Base-by-base conservation (phyloP, 805 yeast species). In the Wickerhamiella galacta region DNA sequence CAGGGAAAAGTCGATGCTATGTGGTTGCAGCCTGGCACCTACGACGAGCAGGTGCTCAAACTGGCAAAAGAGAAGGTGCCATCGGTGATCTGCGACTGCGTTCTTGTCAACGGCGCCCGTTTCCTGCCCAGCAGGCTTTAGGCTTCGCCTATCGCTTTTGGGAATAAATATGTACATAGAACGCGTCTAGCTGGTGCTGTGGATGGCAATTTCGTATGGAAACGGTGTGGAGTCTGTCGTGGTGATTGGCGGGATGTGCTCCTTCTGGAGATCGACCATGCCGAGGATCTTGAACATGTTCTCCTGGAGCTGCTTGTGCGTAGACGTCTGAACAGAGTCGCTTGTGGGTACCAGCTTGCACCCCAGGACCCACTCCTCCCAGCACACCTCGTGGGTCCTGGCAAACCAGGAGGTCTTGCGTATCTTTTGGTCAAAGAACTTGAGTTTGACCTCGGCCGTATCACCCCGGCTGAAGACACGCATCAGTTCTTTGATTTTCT, bases 21-120 rank as follows among this genome's bases (percentile, higher is more conserved):
- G 11, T 81, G 93, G 93, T 72, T 77, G 42, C 93, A 80, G 47
- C 93, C 93, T 0, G 93, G 92, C 0, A 67, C 82, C 16, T 78
- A 68, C 42, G 72, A 75, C 44, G 46, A 49, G 2, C 61, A 57
- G 9, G 56, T 75, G 12, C 56, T 63, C 1, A 44, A 40, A 20
- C 32, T 49, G n/a, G 58, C 54, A 2, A 29, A 38, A 16, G 31
- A 39, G 24, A 42, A 52, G 9, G 51, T 58, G 4, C 53, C 55
- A 2, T 46, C 42, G 8, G 57, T 64, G 3, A 58, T 64, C 24
- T 79, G 71, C 14, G 72, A 72, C 39, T 80, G 93, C 54, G 70
- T 80, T 27, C 54, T 80, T 38, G 79, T 76, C 2, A 60, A 68
- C 32, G 92, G 93, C 1, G 81, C 69, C 20, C 14, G 25, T 14